Base-by-base conservation (phyloP, 768 basidiomycete species). In the Russula emetica region DNA sequence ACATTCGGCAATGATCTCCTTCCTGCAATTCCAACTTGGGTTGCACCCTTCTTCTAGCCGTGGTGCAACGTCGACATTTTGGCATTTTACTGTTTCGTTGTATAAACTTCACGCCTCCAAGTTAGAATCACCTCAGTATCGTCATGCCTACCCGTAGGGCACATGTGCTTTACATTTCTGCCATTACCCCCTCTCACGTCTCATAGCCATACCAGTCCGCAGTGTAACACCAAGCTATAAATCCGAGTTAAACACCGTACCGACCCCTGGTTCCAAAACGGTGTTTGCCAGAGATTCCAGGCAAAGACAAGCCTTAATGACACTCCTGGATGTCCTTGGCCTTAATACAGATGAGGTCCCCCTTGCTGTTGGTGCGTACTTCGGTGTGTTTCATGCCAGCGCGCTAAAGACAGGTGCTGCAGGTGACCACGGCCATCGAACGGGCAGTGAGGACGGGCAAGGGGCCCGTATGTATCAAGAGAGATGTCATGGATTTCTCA, bases 401-500 rank as follows among this genome's bases (percentile, higher is more conserved):
- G 8, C n/a, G 3, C n/a, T 30, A n/a, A 40, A n/a, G 56, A 34
- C 50, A 13, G 36, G 36, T 9, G 5, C 5, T 8, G 42, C 13
- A 64, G 63, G 38, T 18, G 30, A 53, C 11, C 45, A 71, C 73
- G 44, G 70, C 53, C 77, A 79, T 58, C 71, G 75, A 52, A 79
- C 82, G 0, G 81, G 74, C 63, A 82, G 83, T 54, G 85, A 88
- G 69, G 85, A 87, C 61, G 85, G 86, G 67, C 77, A 76, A 69
- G 86, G 85, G 67, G 81, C 83, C 66, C 84, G 87, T 88, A 71
- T 79, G 86, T 86, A 38, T 61, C 61, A 69, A 28, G 28, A 30
- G 44, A 9, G 18, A 51, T 44, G 56, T 40, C 22, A 30, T 58
- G 18, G 20, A 32, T 20, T 20, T 26, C 54, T 28, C 18, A n/a